These are phyloP conservation scores for Erodium maritimum DNA, from an alignment of 345 rosid genomes.

Conservation along the genomic window DNA sequence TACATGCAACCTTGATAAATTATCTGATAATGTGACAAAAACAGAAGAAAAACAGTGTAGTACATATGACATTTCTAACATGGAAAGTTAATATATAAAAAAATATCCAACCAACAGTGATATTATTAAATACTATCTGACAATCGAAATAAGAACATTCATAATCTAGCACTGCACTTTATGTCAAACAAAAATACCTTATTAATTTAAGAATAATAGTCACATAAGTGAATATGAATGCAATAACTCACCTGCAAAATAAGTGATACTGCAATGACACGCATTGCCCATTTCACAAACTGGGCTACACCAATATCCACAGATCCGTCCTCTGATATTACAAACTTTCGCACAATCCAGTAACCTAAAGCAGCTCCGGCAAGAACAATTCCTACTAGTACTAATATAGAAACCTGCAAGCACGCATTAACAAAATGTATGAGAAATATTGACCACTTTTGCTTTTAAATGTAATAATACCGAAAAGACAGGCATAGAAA, in stretches of 20 bases:
- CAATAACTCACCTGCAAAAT: slow-evolving; percentile 53
- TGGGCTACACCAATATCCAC: slow-evolving; percentile 74
- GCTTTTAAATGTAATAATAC: background rate
- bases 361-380: slow-evolving; percentile 91
- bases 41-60: too few species aligned
- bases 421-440: background rate
- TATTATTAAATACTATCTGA: too few species aligned
- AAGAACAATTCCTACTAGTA: slow-evolving; percentile 54
- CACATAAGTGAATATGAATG: background rate
- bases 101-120: too few species aligned
- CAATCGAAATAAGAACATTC: too few species aligned
- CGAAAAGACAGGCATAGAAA: background rate
- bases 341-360: slow-evolving; percentile 86
- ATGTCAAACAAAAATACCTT: too few species aligned
- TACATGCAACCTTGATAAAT: too few species aligned
- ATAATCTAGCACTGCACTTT: too few species aligned
- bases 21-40: too few species aligned
- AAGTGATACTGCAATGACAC: slow-evolving; percentile 50
- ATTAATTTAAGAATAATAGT: too few species aligned
- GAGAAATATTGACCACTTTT: background rate
- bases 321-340: slow-evolving; percentile 61
- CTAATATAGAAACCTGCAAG: slow-evolving; percentile 51
- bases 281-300: slow-evolving; percentile 91
- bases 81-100: too few species aligned
- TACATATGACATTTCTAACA: too few species aligned